These are phyloP conservation scores for Bigelowiella natans DNA, from an alignment of 78 protist species.

Conservation along the genomic window DNA sequence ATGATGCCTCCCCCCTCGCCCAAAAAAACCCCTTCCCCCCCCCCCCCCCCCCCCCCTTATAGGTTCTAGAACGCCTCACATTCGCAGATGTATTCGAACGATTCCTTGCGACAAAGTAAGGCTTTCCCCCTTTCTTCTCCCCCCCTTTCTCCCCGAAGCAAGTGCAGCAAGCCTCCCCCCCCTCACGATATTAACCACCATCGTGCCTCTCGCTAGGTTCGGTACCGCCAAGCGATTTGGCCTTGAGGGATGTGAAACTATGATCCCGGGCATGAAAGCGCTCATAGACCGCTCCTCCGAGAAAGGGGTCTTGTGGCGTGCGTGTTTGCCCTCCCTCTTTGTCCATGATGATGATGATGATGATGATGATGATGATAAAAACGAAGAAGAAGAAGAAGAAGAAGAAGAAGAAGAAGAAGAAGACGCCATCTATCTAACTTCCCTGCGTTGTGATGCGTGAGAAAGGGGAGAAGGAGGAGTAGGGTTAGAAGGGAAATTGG, in stretches of 20 bases:
- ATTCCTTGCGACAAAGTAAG: not conserved
- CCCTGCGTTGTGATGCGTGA: too few relatives aligned
- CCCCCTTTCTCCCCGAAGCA: not conserved
- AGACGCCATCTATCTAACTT: too few relatives aligned
- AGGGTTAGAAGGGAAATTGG: too few relatives aligned
- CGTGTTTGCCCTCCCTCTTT: too few relatives aligned
- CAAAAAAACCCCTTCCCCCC: too few relatives aligned
- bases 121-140: not conserved
- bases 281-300: not conserved
- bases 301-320: not conserved
- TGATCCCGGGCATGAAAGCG: not conserved
- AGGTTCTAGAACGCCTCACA: not conserved
- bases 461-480: too few relatives aligned
- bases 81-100: not conserved
- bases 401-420: too few relatives aligned
- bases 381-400: too few relatives aligned
- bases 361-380: too few relatives aligned
- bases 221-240: slow-evolving; percentile 4
- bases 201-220: not conserved
- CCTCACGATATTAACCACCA: not conserved
- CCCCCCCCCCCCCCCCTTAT: too few relatives aligned
- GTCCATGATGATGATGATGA: too few relatives aligned
- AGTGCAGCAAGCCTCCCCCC: not conserved
- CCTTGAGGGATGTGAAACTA: not conserved
- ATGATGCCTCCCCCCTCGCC: too few relatives aligned